Conservation (phyloP, 2,329 filamentous ascomycete genomes). For the Monosporascus sp. region DNA sequence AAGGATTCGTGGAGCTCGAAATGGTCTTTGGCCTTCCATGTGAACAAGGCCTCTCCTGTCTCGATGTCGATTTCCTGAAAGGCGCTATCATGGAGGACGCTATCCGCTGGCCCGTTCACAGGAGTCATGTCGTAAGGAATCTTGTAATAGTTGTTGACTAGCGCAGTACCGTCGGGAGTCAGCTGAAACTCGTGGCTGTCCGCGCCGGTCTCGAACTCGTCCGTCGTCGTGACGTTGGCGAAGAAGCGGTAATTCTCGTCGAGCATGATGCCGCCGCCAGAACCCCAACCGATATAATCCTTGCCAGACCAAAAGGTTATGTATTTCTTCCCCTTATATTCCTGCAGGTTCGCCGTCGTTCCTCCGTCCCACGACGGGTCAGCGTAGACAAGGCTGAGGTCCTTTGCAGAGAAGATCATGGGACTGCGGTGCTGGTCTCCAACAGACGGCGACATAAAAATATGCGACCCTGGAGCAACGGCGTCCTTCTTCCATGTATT, state of each 20-base stretch:
- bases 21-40: conserved; percentile 31
- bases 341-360: conserved; percentile 21
- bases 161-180: conserved; percentile 34
- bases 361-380: conserved; percentile 15
- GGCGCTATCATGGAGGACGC: conserved; percentile 29
- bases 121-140: conserved; percentile 24
- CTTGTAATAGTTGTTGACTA: conserved; percentile 37
- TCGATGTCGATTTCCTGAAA: conserved; percentile 35
- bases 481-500: conserved; percentile 15
- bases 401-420: conserved; percentile 18
- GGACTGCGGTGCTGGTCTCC: conserved; percentile 8
- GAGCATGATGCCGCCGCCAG: conserved; percentile 23
- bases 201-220: conserved; percentile 25
- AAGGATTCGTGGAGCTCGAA: conserved; percentile 21
- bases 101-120: conserved; percentile 26
- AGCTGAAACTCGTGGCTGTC: conserved; percentile 40
- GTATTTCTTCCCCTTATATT: conserved; percentile 25
- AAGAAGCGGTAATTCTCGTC: conserved; percentile 31
- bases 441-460: conserved; percentile 13
- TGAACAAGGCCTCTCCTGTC: conserved; percentile 32
- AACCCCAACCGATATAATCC: conserved; percentile 19
- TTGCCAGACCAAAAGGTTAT: conserved; percentile 33
- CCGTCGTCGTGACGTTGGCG: conserved; percentile 32
- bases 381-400: conserved; percentile 21
- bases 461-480: conserved; percentile 10